These are phyloP conservation scores for Botrytis fragariae DNA, from an alignment of 2,329 filamentous ascomycete species.

Conservation along the genomic window DNA sequence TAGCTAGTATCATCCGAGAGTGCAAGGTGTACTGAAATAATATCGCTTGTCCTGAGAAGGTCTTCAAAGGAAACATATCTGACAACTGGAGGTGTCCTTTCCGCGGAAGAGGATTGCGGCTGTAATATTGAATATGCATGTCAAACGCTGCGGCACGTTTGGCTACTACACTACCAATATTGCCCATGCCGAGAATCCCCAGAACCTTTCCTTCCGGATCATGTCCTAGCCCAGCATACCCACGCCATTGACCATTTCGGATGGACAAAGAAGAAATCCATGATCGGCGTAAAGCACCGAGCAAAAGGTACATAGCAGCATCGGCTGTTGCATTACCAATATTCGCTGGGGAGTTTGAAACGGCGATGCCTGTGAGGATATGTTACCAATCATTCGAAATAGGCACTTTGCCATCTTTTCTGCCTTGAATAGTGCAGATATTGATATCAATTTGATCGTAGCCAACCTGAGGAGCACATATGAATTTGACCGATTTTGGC, in stretches of 20 bases:
- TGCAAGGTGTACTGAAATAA: conserved; percentile 74
- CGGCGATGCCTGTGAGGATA: conserved; percentile 51
- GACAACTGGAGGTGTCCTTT: conserved; percentile 49
- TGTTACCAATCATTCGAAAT: background rate
- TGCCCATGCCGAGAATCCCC: conserved; percentile 81
- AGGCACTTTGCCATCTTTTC: background rate
- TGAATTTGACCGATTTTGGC: conserved; percentile 51
- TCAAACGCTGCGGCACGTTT: conserved; percentile 69
- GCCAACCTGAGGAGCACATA: conserved; percentile 68
- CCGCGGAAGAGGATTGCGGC: conserved; percentile 59
- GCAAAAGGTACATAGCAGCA: conserved; percentile 72
- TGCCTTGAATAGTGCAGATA: conserved; percentile 55
- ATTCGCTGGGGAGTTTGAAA: conserved; percentile 74
- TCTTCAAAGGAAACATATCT: conserved; percentile 71
- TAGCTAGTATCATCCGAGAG: conserved; percentile 63
- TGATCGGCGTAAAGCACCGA: conserved; percentile 74
- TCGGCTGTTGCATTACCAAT: conserved; percentile 82
- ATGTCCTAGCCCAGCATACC: conserved; percentile 50
- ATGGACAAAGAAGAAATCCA: conserved; percentile 52
- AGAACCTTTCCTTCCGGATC: conserved; percentile 74
- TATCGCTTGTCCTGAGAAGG: conserved; percentile 65
- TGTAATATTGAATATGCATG: conserved; percentile 73
- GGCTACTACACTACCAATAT: conserved; percentile 74
- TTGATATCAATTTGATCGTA: conserved; percentile 78
- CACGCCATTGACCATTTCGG: conserved; percentile 63